Percentiles rank a stretch among this genome's conserved stretches.
phyloP scores from a whole-genome alignment of 73 alveolate genomes.

The Stentor roeselii region DNA sequence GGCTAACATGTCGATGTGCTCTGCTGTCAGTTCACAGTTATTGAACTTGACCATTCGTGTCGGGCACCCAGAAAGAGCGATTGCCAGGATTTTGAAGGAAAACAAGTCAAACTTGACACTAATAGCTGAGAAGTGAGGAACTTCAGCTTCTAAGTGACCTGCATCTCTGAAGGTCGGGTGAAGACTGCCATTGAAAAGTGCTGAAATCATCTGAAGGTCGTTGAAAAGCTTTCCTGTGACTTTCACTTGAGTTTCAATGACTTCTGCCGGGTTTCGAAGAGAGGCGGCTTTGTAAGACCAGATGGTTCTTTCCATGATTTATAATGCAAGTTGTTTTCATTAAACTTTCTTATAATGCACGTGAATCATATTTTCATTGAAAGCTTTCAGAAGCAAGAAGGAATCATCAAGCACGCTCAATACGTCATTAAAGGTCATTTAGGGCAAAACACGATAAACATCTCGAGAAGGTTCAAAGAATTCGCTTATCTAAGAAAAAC shows the following conservation, averaged over 20 bases:
- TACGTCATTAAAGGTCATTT: too few species aligned
- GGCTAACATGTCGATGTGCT: not conserved
- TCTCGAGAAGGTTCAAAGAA: not conserved
- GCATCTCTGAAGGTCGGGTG: not conserved
- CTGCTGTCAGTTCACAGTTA: slow-evolving; percentile 14
- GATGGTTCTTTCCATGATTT: not conserved
- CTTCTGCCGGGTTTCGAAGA: not conserved
- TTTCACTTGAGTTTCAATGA: not conserved
- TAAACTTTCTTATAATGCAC: too few species aligned
- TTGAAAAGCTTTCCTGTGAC: not conserved
- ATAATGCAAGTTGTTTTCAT: too few species aligned
- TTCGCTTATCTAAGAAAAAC: not conserved
- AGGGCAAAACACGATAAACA: too few species aligned
- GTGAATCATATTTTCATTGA: too few species aligned
- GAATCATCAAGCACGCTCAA: too few species aligned
- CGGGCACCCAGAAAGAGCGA: not conserved
- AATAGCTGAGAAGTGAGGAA: slow-evolving; percentile 1
- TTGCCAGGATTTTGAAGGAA: not conserved
- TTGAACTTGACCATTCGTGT: slow-evolving; percentile 9
- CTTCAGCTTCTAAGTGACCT: not conserved
- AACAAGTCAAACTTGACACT: not conserved
- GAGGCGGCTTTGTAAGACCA: not conserved
- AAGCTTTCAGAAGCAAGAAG: too few species aligned
- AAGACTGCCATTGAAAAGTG: not conserved
- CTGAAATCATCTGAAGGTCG: not conserved